Conservation (phyloP, 176 grass and related monocot genomes). For the Canna indica region DNA sequence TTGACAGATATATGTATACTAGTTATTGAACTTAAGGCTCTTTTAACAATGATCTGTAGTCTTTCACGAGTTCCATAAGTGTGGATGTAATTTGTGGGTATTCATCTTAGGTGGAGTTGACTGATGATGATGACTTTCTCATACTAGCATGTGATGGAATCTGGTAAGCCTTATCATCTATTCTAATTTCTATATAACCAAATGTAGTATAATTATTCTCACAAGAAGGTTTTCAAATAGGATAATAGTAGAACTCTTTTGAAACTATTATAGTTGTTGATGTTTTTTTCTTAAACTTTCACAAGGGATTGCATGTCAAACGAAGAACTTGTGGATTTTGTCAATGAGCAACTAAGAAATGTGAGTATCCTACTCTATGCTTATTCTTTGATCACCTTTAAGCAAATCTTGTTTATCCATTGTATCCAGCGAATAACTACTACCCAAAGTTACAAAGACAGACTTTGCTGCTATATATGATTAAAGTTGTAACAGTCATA, state of each 20-base stretch:
- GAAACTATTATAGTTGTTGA: background rate
- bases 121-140: constrained; percentile 86
- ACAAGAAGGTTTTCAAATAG: too few species aligned
- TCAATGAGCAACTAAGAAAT: constrained; percentile 58
- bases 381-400: background rate
- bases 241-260: too few species aligned
- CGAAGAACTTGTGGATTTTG: constrained; percentile 81
- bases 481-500: background rate
- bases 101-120: constrained; percentile 61
- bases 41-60: constrained; percentile 10
- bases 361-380: constrained; percentile 37
- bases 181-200: background rate
- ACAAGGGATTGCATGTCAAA: constrained; percentile 90
- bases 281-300: background rate
- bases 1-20: constrained; percentile 12
- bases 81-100: background rate
- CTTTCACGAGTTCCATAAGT: background rate
- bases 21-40: background rate
- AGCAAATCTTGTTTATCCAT: background rate
- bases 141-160: constrained; percentile 94
- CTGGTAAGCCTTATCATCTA: constrained; percentile 42
- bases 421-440: background rate
- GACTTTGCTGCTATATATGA: background rate
- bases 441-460: background rate
- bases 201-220: too few species aligned